Percentiles rank a stretch among this genome's conserved stretches.
These are phyloP conservation scores for Suhomyces guaymorum DNA, from an alignment of 1,139 yeast species.

Conservation along the genomic window DNA sequence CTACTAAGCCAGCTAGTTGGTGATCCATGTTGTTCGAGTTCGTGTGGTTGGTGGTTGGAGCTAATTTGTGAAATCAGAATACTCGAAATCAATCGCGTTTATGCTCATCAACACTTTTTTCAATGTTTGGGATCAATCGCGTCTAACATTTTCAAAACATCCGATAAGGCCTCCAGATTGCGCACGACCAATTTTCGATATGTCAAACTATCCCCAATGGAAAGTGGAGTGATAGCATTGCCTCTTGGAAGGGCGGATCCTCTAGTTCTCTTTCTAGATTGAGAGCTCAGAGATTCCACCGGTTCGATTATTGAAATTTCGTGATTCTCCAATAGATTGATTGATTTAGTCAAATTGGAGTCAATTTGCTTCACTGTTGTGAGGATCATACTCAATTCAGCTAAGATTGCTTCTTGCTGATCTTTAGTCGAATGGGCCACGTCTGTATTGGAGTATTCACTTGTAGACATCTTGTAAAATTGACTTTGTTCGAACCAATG, in stretches of 20 bases:
- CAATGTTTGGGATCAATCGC: conserved; percentile 7
- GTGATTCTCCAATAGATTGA: conserved; percentile 7
- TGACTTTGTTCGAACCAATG: too few species aligned
- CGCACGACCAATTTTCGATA: conserved; percentile 17
- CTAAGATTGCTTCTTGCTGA: conserved; percentile 28
- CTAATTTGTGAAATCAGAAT: too few species aligned
- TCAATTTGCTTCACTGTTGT: conserved; percentile 34
- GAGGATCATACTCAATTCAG: conserved; percentile 37
- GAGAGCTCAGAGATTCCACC: not conserved
- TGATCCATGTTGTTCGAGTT: too few species aligned
- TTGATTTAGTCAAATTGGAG: conserved; percentile 26
- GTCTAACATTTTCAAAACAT: conserved; percentile 18
- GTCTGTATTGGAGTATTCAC: not conserved
- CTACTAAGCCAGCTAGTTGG: conserved; percentile 37
- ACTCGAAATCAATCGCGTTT: too few species aligned
- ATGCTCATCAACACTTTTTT: conserved; percentile 4
- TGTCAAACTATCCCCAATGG: not conserved
- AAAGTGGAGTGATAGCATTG: not conserved
- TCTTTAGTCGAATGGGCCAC: not conserved
- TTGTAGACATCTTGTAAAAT: not conserved
- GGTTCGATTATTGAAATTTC: not conserved
- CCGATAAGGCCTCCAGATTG: conserved; percentile 18
- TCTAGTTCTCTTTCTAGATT: not conserved
- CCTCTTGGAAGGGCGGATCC: not conserved
- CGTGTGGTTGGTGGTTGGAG: not conserved